A percentile compares a stretch with the other conserved stretches of the same genome.
phyloP scores from a whole-genome alignment of 352 stramenopile species.

The Pythium insidiosum region DNA sequence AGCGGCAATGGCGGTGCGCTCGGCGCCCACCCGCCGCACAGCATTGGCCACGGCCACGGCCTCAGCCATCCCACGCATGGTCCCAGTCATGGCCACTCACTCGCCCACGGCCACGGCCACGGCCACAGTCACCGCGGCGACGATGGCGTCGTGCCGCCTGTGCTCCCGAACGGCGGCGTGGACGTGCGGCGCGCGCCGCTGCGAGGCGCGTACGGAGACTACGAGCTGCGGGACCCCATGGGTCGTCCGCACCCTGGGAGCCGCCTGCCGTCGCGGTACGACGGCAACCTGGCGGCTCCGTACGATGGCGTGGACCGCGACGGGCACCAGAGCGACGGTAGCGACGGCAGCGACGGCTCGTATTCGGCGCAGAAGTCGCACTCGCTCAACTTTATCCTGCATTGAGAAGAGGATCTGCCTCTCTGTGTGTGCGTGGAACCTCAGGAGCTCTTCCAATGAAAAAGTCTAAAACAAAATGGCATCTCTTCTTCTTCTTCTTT shows the following conservation, averaged over 20 bases:
- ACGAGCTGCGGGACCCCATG: slow-evolving; percentile 20
- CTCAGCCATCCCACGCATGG: no score
- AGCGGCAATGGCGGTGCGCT: neutral
- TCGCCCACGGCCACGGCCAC: no score
- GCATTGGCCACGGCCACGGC: no score
- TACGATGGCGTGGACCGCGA: slow-evolving; percentile 4
- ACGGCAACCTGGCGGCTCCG: neutral
- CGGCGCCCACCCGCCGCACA: no score
- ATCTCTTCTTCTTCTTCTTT: neutral
- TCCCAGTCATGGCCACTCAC: no score
- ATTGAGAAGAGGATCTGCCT: slow-evolving; percentile 18
- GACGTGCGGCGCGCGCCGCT: no score
- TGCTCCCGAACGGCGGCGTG: neutral
- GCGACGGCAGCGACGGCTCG: slow-evolving; percentile 48
- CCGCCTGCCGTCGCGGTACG: neutral
- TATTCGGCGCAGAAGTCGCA: slow-evolving; percentile 59
- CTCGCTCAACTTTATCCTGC: slow-evolving; percentile 80
- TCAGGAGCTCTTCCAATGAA: neutral
- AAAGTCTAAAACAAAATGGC: neutral
- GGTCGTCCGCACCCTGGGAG: slow-evolving; percentile 14
- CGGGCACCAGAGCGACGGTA: slow-evolving; percentile 25
- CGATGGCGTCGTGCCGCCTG: neutral
- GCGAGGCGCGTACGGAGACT: slow-evolving; percentile 13
- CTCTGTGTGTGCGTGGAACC: neutral
- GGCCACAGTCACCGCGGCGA: neutral